A percentile compares a stretch with the other conserved stretches of the same genome.
phyloP scores from a whole-genome alignment of 768 basidiomycete genomes.

The Naganishia onofrii region DNA sequence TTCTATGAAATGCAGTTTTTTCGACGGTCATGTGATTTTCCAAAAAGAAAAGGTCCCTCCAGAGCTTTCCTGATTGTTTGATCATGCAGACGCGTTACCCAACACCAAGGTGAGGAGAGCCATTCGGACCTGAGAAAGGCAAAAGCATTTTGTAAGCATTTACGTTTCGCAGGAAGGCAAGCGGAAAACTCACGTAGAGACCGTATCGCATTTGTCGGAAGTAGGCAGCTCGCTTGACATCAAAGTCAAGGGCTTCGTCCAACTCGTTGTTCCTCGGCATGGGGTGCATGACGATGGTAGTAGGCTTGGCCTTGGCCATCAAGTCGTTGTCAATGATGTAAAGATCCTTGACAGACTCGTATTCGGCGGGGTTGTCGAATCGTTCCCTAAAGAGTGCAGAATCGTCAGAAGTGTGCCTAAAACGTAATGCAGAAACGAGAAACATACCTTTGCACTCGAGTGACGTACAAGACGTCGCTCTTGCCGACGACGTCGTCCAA shows the following conservation, averaged over 20 bases:
- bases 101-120: conserved; percentile 71
- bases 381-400: conserved; percentile 59
- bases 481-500: conserved; percentile 85
- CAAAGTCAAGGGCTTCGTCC: conserved; percentile 96
- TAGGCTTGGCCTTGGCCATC: conserved; percentile 85
- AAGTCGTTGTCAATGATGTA: conserved; percentile 93
- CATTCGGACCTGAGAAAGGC: conserved; percentile 66
- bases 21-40: neutral
- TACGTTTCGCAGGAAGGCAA: neutral
- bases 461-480: conserved; percentile 96
- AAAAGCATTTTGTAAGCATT: conserved; percentile 10
- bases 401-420: neutral
- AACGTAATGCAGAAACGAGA: neutral
- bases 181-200: conserved; percentile 72
- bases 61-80: neutral
- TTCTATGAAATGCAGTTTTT: conserved; percentile 1
- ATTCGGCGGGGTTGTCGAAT: conserved; percentile 75
- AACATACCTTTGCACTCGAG: conserved; percentile 74
- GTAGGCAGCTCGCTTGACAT: conserved; percentile 87
- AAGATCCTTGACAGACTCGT: conserved; percentile 84
- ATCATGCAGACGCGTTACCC: conserved; percentile 41
- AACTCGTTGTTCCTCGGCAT: conserved; percentile 95
- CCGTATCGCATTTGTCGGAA: conserved; percentile 99
- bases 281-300: conserved; percentile 99
- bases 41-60: conserved; percentile 10